phyloP scores from a whole-genome alignment of 805 yeast species.

The Candida stauntonica region DNA sequence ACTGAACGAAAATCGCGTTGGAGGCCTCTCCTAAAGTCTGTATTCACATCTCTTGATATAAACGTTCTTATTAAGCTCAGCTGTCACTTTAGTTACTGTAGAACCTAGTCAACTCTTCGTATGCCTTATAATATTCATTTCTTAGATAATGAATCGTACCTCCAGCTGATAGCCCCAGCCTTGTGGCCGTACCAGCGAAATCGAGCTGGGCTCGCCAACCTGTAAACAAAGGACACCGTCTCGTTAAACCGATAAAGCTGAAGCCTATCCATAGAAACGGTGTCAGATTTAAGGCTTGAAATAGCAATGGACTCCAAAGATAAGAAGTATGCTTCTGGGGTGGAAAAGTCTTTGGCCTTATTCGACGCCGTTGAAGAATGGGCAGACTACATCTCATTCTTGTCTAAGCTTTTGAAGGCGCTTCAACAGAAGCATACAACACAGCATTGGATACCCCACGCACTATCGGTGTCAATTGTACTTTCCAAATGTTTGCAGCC shows the following conservation, averaged over 20 bases:
- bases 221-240: constrained; percentile 3
- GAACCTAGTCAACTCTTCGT: too few species aligned
- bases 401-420: constrained; percentile 74
- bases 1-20: constrained; percentile 32
- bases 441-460: constrained; percentile 60
- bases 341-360: constrained; percentile 66
- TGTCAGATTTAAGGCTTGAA: too few species aligned
- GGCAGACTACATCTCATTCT: constrained; percentile 95
- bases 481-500: constrained; percentile 79
- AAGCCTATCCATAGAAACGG: too few species aligned
- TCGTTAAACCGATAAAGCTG: too few species aligned
- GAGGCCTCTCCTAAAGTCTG: constrained; percentile 15
- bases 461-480: constrained; percentile 60
- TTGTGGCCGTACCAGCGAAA: neutral
- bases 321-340: constrained; percentile 58
- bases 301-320: constrained; percentile 59
- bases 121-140: too few species aligned
- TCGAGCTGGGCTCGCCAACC: neutral
- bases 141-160: too few species aligned
- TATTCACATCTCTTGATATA: too few species aligned
- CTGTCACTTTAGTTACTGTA: too few species aligned
- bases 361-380: constrained; percentile 89
- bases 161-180: too few species aligned
- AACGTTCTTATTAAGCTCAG: too few species aligned
- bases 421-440: constrained; percentile 42